Conservation (phyloP, 108 stramenopile genomes). For the Nitzschia palea region DNA sequence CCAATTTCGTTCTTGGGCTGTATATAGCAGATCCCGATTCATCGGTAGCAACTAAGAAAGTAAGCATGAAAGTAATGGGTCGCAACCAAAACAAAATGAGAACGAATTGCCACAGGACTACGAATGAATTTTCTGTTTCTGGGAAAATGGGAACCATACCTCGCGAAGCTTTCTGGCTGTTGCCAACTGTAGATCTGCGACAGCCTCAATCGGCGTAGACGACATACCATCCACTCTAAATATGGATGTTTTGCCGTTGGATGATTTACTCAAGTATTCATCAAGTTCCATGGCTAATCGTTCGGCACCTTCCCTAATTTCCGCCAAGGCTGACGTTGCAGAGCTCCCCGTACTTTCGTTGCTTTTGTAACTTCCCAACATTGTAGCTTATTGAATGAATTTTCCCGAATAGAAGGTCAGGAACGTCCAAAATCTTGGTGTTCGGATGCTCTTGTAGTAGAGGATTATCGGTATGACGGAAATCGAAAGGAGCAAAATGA, state of each 20-base stretch:
- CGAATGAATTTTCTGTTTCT: background rate
- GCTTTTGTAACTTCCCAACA: background rate
- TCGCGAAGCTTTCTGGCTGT: slow-evolving; percentile 54
- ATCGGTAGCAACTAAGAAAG: slow-evolving; percentile 42
- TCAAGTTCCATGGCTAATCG: slow-evolving; percentile 30
- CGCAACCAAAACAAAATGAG: background rate
- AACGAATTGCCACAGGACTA: background rate
- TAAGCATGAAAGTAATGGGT: background rate
- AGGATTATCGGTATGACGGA: too few relatives aligned
- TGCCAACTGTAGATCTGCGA: slow-evolving; percentile 48
- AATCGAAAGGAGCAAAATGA: too few relatives aligned
- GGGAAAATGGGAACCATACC: slow-evolving; percentile 30
- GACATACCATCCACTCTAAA: background rate
- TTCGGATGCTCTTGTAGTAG: too few relatives aligned
- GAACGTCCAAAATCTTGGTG: too few relatives aligned
- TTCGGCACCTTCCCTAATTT: slow-evolving; percentile 19
- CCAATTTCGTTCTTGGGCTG: slow-evolving; percentile 72
- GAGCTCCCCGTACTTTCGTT: background rate
- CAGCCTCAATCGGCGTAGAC: slow-evolving; percentile 28
- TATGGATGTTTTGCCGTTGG: background rate
- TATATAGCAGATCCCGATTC: slow-evolving; percentile 65
- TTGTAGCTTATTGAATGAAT: too few relatives aligned
- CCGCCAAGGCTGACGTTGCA: background rate
- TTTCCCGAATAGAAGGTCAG: too few relatives aligned
- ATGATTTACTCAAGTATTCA: slow-evolving; percentile 21